phyloP scores from a whole-genome alignment of 352 stramenopile species.

The Globisporangium nodosum region DNA sequence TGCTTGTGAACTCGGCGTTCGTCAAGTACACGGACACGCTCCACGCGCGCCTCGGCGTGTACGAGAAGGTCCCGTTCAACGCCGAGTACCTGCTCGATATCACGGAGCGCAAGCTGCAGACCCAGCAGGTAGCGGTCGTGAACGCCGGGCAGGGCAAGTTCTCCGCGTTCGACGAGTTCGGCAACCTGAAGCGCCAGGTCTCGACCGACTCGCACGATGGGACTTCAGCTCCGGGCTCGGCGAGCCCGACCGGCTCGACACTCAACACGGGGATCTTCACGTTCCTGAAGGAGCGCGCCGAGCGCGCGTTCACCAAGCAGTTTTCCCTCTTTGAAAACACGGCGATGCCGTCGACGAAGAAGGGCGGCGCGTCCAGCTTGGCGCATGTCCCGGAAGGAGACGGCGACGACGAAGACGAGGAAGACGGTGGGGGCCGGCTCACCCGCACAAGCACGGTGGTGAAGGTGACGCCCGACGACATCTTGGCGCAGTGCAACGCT shows the following conservation, averaged over 20 bases:
- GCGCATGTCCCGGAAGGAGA: constrained; percentile 43
- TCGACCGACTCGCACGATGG: constrained; percentile 9
- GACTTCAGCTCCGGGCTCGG: not conserved
- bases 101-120: constrained; percentile 63
- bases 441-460: not conserved
- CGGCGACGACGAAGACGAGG: constrained; percentile 26
- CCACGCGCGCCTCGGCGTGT: constrained; percentile 50
- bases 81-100: constrained; percentile 64
- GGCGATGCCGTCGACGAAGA: constrained; percentile 15
- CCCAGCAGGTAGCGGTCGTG: constrained; percentile 39
- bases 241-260: constrained; percentile 10
- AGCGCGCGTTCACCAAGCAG: constrained; percentile 60
- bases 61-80: constrained; percentile 51
- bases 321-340: constrained; percentile 41
- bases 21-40: constrained; percentile 57
- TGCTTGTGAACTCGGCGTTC: constrained; percentile 45
- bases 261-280: constrained; percentile 74
- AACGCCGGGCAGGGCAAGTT: constrained; percentile 56
- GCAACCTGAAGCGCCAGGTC: constrained; percentile 61
- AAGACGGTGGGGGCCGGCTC: constrained; percentile 4
- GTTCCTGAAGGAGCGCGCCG: constrained; percentile 68
- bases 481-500: constrained; percentile 41
- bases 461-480: constrained; percentile 28
- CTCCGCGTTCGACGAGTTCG: constrained; percentile 75
- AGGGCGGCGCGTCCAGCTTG: constrained; percentile 21